Percentiles rank a stretch among this genome's conserved stretches.
Conservation (phyloP, 345 rosid species). For the Aethionema arabicum region DNA sequence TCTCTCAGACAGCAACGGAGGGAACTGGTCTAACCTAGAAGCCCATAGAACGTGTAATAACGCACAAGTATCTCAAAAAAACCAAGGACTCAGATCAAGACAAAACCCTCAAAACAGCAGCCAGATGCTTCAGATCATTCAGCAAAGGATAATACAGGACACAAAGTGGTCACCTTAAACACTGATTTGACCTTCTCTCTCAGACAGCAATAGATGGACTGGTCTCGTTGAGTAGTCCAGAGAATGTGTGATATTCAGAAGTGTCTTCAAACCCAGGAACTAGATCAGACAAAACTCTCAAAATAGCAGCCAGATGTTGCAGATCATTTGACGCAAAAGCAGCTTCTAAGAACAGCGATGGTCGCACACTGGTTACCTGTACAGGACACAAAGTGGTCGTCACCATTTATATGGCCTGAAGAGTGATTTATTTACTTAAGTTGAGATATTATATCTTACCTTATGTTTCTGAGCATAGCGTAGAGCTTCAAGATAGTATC, state of each 20-base stretch:
- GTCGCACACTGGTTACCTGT: conserved; percentile 72
- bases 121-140: conserved; percentile 69
- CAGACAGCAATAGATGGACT: conserved; percentile 42
- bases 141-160: neutral
- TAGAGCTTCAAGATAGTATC: conserved; percentile 85
- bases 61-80: conserved; percentile 61
- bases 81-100: conserved; percentile 70
- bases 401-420: too few species aligned
- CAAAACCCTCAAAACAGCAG: conserved; percentile 90
- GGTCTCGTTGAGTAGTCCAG: conserved; percentile 68
- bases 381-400: neutral
- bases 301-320: conserved; percentile 80
- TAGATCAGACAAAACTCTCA: conserved; percentile 84
- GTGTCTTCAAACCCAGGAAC: conserved; percentile 69
- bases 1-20: conserved; percentile 37
- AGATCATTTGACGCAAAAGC: conserved; percentile 72
- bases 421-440: neutral
- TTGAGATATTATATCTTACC: conserved; percentile 47
- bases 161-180: neutral
- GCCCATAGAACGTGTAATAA: conserved; percentile 51
- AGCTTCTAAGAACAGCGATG: conserved; percentile 78
- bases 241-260: conserved; percentile 55
- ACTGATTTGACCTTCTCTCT: conserved; percentile 1
- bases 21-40: conserved; percentile 68
- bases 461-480: conserved; percentile 81